phyloP scores from a whole-genome alignment of 345 rosid genomes.

The Trapa incisa region DNA sequence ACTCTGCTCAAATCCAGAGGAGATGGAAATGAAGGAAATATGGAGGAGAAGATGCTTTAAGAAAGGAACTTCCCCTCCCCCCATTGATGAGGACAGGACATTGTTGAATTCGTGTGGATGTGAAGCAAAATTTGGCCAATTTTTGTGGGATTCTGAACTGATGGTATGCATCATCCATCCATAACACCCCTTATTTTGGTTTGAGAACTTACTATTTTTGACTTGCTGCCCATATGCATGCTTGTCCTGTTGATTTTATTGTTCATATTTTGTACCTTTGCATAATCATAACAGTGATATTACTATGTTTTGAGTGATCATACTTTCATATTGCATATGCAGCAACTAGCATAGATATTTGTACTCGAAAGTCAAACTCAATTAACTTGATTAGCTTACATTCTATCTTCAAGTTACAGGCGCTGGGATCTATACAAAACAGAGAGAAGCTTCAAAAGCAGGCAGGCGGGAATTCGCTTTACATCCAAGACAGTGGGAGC shows the following conservation, averaged over 20 bases:
- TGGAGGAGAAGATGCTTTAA: not conserved
- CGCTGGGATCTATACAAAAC: not conserved
- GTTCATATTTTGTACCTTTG: not conserved
- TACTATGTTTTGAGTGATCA: no score
- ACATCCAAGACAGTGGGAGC: not conserved
- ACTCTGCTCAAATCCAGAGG: constrained; percentile 5
- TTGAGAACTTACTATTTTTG: not conserved
- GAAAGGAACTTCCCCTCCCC: not conserved
- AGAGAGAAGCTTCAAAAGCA: not conserved
- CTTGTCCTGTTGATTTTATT: not conserved
- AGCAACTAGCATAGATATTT: not conserved
- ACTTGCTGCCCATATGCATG: no score
- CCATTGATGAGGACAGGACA: constrained; percentile 13
- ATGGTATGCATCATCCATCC: not conserved
- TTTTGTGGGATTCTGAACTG: constrained; percentile 5
- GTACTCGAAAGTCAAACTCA: not conserved
- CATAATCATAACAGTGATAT: no score
- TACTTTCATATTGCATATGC: no score
- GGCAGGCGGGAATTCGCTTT: not conserved
- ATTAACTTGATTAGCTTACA: not conserved
- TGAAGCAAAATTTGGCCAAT: not conserved
- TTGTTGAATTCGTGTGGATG: constrained; percentile 24
- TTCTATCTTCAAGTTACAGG: not conserved
- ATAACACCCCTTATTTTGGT: not conserved
- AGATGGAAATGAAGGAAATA: not conserved